These are phyloP conservation scores for Phyllosticta citribraziliensis DNA, from an alignment of 2,329 filamentous ascomycete genomes.

Conservation along the genomic window DNA sequence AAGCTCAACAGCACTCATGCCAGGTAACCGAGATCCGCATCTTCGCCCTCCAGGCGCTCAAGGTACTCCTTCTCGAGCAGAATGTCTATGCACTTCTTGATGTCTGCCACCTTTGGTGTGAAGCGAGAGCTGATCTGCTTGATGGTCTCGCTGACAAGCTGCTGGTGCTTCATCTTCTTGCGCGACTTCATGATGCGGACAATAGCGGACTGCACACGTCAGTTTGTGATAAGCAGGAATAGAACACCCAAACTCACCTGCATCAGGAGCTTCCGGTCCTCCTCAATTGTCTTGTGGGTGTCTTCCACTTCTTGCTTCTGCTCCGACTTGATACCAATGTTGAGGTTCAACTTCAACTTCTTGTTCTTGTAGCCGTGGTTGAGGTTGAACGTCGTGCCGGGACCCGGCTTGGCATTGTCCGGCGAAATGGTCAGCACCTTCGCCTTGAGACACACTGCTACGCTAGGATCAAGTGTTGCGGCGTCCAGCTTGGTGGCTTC, in stretches of 20 bases:
- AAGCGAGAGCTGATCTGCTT: slow-evolving; percentile 90
- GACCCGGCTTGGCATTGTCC: slow-evolving; percentile 63
- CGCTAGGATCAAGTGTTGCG: slow-evolving; percentile 77
- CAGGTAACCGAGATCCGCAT: slow-evolving; percentile 68
- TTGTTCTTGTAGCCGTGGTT: slow-evolving; percentile 98
- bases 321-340: slow-evolving; percentile 89
- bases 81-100: slow-evolving; percentile 99
- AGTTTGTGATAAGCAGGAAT: neutral
- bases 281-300: slow-evolving; percentile 98
- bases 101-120: slow-evolving; percentile 83
- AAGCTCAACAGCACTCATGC: slow-evolving; percentile 42
- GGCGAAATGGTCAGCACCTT: slow-evolving; percentile 71
- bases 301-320: slow-evolving; percentile 93
- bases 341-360: slow-evolving; percentile 94
- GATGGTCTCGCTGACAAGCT: slow-evolving; percentile 91
- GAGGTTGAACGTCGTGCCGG: slow-evolving; percentile 69
- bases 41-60: slow-evolving; percentile 87
- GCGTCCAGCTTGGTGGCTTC: slow-evolving; percentile 68
- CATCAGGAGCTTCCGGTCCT: slow-evolving; percentile 90
- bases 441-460: slow-evolving; percentile 83
- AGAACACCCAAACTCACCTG: slow-evolving; percentile 56
- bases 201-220: slow-evolving; percentile 69
- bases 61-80: slow-evolving; percentile 98
- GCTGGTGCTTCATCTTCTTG: slow-evolving; percentile 96
- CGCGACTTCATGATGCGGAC: slow-evolving; percentile 99